These are phyloP conservation scores for Centrapalus pauciflorus DNA, from an alignment of 129 eudicot genomes.

Conservation along the genomic window DNA sequence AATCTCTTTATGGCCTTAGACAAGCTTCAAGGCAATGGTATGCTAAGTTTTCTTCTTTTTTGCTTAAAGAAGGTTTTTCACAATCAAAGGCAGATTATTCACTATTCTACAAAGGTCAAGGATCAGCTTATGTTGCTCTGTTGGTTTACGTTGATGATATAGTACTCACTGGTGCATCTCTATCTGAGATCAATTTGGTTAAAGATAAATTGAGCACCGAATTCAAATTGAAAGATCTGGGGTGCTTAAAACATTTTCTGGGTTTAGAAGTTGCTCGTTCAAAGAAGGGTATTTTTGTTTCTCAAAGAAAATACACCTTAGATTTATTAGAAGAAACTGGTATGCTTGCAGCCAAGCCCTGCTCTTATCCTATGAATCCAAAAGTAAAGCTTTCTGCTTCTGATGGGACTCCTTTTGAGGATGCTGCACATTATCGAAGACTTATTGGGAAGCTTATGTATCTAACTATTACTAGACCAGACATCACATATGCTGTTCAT, in stretches of 20 bases:
- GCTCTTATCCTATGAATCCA: not conserved
- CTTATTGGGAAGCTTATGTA: slow-evolving; percentile 11
- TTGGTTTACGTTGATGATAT: not conserved
- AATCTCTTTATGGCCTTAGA: not conserved
- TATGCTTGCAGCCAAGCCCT: not conserved
- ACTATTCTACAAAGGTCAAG: not conserved
- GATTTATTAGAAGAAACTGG: not conserved
- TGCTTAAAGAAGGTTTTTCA: not conserved
- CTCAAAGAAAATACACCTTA: not conserved
- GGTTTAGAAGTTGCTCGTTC: too few relatives aligned
- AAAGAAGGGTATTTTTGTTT: not conserved
- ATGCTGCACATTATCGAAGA: not conserved
- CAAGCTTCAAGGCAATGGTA: too few relatives aligned
- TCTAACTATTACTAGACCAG: not conserved
- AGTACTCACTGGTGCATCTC: not conserved
- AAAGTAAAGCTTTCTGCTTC: too few relatives aligned
- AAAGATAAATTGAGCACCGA: not conserved
- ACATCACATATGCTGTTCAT: slow-evolving; percentile 2
- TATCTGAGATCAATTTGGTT: not conserved
- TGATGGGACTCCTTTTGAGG: not conserved
- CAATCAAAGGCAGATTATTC: not conserved
- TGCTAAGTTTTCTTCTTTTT: not conserved
- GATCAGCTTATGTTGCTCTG: not conserved
- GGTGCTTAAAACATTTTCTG: not conserved
- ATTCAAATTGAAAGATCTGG: not conserved